Evolutionary conservation across 169 alveolate genomes (phyloP).

Genomic region (Plasmodium blacklocki): DNA sequence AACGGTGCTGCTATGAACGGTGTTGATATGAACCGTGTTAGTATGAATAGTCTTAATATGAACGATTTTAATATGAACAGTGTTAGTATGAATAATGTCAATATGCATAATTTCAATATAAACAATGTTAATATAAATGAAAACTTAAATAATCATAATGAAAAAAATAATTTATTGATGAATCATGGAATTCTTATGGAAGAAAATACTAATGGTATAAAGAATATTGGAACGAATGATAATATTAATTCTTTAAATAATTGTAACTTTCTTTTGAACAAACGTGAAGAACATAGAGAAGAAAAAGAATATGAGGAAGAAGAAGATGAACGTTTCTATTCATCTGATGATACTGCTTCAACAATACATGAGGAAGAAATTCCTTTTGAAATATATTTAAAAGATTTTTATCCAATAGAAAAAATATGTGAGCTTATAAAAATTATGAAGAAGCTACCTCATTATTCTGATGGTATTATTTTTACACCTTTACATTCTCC

Average conservation of each 20-base stretch:
- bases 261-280: no score
- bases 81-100: neutral
- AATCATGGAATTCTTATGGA: neutral
- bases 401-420: slow-evolving; percentile 92
- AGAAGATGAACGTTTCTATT: neutral
- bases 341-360: slow-evolving; percentile 17
- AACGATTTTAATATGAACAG: no score
- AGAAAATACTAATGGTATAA: neutral
- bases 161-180: no score
- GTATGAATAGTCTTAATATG: no score
- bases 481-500: slow-evolving; percentile 94
- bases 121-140: neutral
- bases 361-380: slow-evolving; percentile 10
- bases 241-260: neutral
- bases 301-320: neutral
- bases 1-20: no score
- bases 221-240: neutral
- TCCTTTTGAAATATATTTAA: slow-evolving; percentile 75
- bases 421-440: slow-evolving; percentile 87
- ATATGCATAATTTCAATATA: no score
- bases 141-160: neutral
- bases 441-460: slow-evolving; percentile 92
- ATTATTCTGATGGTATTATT: slow-evolving; percentile 95
- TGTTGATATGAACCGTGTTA: no score
- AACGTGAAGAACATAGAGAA: neutral